A percentile compares a stretch with the other conserved stretches of the same genome.
These are phyloP conservation scores for Erythrophleum fordii DNA, from an alignment of 306 rosid genomes.

Conservation along the genomic window DNA sequence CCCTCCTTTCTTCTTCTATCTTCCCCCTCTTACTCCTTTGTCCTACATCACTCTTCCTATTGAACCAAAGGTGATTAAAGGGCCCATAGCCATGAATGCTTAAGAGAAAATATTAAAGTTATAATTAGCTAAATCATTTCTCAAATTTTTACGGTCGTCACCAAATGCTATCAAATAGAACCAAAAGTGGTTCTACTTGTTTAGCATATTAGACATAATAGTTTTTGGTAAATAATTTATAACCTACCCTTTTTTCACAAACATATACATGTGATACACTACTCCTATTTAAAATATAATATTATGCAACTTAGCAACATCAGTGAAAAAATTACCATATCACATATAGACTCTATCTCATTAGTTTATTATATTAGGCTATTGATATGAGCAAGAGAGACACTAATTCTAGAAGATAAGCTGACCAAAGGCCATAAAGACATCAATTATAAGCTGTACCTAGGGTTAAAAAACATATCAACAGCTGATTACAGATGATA, in stretches of 20 bases:
- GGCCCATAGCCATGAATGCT: neutral
- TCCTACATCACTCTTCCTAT: too few relatives aligned
- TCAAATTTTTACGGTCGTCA: neutral
- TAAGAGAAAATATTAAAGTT: constrained; percentile 11
- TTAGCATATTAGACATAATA: neutral
- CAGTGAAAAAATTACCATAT: neutral
- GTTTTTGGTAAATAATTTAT: constrained; percentile 1
- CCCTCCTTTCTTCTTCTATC: too few relatives aligned
- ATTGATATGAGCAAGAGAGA: neutral
- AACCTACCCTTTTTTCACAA: constrained; percentile 7
- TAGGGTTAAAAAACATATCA: too few relatives aligned
- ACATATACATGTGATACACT: neutral
- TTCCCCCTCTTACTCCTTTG: too few relatives aligned
- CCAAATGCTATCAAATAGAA: constrained; percentile 11
- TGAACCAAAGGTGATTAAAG: neutral
- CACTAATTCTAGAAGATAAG: neutral
- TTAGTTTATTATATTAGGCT: neutral
- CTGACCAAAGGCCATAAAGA: constrained; percentile 1
- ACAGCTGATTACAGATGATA: too few relatives aligned
- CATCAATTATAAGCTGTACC: too few relatives aligned
- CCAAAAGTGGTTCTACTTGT: neutral
- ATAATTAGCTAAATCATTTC: neutral
- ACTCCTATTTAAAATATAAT: constrained; percentile 1
- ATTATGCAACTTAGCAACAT: constrained; percentile 2
- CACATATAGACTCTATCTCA: too few relatives aligned